Conservation (phyloP, 768 basidiomycete genomes). For the Dentipellis fragilis region DNA sequence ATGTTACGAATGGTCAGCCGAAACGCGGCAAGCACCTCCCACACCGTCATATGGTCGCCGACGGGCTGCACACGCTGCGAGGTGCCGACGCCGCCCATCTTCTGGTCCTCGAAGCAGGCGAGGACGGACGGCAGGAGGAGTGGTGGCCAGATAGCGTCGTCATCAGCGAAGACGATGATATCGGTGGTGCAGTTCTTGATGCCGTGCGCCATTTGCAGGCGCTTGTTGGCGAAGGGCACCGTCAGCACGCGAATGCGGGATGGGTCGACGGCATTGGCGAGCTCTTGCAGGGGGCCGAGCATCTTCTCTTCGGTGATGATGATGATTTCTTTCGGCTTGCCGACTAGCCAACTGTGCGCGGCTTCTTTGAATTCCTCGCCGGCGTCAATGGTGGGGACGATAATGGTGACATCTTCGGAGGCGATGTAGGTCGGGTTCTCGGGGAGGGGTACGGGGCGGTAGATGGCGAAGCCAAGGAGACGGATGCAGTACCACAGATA, state of each 20-base stretch:
- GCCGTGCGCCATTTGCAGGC: conserved; percentile 88
- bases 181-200: conserved; percentile 86
- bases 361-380: conserved; percentile 94
- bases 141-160: conserved; percentile 93
- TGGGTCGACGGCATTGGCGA: conserved; percentile 82
- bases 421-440: conserved; percentile 87
- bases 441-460: conserved; percentile 83
- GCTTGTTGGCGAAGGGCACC: conserved; percentile 89
- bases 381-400: conserved; percentile 93
- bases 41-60: conserved; percentile 76
- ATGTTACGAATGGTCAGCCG: conserved; percentile 90
- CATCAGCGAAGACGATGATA: conserved; percentile 91
- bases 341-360: conserved; percentile 85
- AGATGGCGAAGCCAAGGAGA: conserved; percentile 64
- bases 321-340: conserved; percentile 79
- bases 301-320: conserved; percentile 83
- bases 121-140: conserved; percentile 83
- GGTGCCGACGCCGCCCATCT: conserved; percentile 87
- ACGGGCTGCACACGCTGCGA: conserved; percentile 80
- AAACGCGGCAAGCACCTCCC: conserved; percentile 93
- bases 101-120: conserved; percentile 91
- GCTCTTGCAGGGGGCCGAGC: conserved; percentile 78
- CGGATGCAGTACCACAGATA: conserved; percentile 92
- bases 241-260: conserved; percentile 78
- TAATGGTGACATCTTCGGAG: conserved; percentile 90